Evolutionary conservation across 352 stramenopile species (phyloP).

Genomic region (Peronospora farinosa): DNA sequence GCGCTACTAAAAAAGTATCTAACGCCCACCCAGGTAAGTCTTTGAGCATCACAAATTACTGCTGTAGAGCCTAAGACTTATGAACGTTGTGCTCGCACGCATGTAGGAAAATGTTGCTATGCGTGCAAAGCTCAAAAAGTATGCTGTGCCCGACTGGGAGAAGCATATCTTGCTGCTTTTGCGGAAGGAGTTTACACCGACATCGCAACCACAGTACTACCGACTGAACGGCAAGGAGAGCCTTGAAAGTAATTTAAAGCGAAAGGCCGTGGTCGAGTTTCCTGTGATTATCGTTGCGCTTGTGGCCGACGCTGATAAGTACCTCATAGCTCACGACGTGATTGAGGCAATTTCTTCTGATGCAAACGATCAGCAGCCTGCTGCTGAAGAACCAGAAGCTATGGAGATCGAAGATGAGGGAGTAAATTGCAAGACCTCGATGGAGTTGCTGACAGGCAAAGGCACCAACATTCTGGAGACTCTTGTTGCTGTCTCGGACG

Average conservation of each 20-base stretch:
- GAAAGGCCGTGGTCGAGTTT: conserved; percentile 77
- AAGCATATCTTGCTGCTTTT: conserved; percentile 54
- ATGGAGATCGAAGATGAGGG: conserved; percentile 15
- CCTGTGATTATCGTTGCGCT: conserved; percentile 61
- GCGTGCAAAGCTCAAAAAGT: conserved; percentile 65
- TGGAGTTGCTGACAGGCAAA: conserved; percentile 12
- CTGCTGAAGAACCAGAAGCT: conserved; percentile 4
- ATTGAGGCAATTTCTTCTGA: conserved; percentile 50
- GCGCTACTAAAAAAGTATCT: conserved; percentile 58
- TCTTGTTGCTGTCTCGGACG: conserved; percentile 22
- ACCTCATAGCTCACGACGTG: conserved; percentile 52
- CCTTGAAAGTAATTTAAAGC: conserved; percentile 68
- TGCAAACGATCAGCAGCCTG: conserved; percentile 4
- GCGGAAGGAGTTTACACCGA: conserved; percentile 70
- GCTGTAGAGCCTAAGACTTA: not conserved
- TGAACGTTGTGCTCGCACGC: not conserved
- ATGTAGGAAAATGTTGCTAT: conserved; percentile 62
- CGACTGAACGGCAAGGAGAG: conserved; percentile 50
- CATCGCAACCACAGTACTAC: conserved; percentile 68
- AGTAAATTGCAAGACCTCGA: conserved; percentile 3
- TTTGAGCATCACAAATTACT: not conserved
- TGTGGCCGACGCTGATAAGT: conserved; percentile 39
- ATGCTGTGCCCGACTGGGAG: conserved; percentile 49
- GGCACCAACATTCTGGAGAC: conserved; percentile 6
- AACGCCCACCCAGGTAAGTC: conserved; percentile 44